Evolutionary conservation across 169 alveolate species (phyloP).

Genomic region (Theileria equi): DNA sequence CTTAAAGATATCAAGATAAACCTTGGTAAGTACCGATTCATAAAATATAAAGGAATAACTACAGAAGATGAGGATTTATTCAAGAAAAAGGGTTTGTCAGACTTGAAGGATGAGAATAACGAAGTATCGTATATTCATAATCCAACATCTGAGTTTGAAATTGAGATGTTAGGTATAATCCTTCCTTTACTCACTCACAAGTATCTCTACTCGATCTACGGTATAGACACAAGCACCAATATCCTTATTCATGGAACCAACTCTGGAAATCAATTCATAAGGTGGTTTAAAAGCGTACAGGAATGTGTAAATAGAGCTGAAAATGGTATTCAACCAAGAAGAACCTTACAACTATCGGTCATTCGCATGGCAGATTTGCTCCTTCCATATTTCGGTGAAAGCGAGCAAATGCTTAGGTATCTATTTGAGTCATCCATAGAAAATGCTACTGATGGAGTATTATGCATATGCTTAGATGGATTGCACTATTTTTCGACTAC

Average conservation of each 20-base stretch:
- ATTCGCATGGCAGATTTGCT: constrained; percentile 44
- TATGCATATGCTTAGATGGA: constrained; percentile 55
- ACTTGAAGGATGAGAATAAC: not conserved
- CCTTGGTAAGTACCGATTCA: constrained; percentile 9
- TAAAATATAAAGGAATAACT: not conserved
- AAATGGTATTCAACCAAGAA: not conserved
- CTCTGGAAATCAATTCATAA: constrained; percentile 30
- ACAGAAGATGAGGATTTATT: constrained; percentile 1
- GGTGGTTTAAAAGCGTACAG: constrained; percentile 39
- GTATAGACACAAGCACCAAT: not conserved
- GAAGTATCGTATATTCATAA: not conserved
- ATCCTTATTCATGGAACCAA: constrained; percentile 33
- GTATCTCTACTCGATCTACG: constrained; percentile 7
- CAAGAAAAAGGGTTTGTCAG: not conserved
- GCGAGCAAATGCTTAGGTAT: constrained; percentile 35
- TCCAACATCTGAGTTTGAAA: constrained; percentile 23
- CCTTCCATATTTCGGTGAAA: constrained; percentile 56
- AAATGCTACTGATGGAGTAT: constrained; percentile 17
- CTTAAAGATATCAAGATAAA: not conserved
- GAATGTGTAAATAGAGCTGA: not conserved
- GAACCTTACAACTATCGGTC: constrained; percentile 17
- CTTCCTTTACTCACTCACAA: constrained; percentile 6
- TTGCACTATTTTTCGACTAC: constrained; percentile 32
- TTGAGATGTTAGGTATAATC: not conserved
- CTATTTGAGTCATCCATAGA: constrained; percentile 26